Evolutionary conservation across 2,329 filamentous ascomycete species (phyloP).

Genomic region (Monosporascus sp.): DNA sequence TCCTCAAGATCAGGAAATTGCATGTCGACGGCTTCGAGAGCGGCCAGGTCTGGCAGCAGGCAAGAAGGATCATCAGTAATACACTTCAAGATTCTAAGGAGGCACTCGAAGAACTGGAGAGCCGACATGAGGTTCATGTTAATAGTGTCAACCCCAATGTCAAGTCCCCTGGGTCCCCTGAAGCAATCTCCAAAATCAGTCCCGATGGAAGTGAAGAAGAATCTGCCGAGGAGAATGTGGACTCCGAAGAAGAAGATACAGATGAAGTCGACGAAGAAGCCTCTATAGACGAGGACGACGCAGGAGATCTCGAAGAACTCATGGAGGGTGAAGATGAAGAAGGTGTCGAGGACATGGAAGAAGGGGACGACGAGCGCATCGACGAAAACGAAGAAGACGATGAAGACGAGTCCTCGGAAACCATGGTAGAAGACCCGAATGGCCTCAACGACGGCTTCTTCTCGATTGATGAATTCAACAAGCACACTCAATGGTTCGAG

Average conservation of each 20-base stretch:
- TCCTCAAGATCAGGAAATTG: slow-evolving; percentile 74
- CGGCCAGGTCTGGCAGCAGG: slow-evolving; percentile 91
- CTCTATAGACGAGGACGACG: slow-evolving; percentile 23
- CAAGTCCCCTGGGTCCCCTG: slow-evolving; percentile 30
- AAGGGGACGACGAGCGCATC: slow-evolving; percentile 28
- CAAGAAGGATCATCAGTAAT: slow-evolving; percentile 68
- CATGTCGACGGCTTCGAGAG: slow-evolving; percentile 84
- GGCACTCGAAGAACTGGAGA: slow-evolving; percentile 44
- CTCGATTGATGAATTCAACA: slow-evolving; percentile 96
- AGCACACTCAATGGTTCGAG: slow-evolving; percentile 84
- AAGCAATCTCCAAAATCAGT: slow-evolving; percentile 27
- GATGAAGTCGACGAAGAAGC: slow-evolving; percentile 30
- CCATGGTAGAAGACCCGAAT: slow-evolving; percentile 67
- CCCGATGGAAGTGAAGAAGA: slow-evolving; percentile 23
- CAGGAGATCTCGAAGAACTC: slow-evolving; percentile 18
- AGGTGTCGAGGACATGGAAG: slow-evolving; percentile 29
- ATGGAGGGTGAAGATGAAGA: slow-evolving; percentile 23
- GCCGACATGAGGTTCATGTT: slow-evolving; percentile 50
- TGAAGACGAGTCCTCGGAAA: slow-evolving; percentile 44
- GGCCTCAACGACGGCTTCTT: slow-evolving; percentile 97
- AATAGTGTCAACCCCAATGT: slow-evolving; percentile 33
- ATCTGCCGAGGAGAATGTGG: slow-evolving; percentile 26
- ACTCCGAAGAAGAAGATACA: slow-evolving; percentile 30
- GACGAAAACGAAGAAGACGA: slow-evolving; percentile 40
- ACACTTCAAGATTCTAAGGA: slow-evolving; percentile 45